phyloP scores from a whole-genome alignment of 345 rosid species.

The Acer saccharum region DNA sequence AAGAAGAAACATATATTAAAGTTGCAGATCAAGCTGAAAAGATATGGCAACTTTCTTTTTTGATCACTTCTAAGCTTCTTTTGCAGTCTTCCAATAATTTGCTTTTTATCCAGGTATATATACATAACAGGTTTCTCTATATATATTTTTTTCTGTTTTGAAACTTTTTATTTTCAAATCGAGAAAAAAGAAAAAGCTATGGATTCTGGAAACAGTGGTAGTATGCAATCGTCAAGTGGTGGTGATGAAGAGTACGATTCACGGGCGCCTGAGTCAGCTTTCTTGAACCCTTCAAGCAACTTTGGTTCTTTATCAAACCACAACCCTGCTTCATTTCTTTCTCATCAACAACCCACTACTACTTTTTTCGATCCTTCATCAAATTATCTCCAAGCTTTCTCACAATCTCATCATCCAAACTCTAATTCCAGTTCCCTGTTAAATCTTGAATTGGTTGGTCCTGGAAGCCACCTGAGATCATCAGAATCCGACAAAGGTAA shows the following conservation, averaged over 20 bases:
- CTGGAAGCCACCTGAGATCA: conserved; percentile 28
- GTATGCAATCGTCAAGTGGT: conserved; percentile 74
- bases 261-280: conserved; percentile 38
- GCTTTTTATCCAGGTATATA: background rate
- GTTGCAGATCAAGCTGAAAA: conserved; percentile 21
- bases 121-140: no score
- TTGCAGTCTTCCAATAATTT: conserved; percentile 12
- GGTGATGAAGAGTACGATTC: conserved; percentile 70
- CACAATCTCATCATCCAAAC: conserved; percentile 33
- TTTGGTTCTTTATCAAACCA: conserved; percentile 34
- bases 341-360: conserved; percentile 24
- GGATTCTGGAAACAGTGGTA: conserved; percentile 86
- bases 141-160: background rate
- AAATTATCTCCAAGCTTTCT: conserved; percentile 33
- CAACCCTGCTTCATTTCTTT: conserved; percentile 28
- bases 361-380: conserved; percentile 40
- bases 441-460: conserved; percentile 32
- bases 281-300: conserved; percentile 37
- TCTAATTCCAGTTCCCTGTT: conserved; percentile 31
- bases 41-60: conserved; percentile 14
- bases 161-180: background rate
- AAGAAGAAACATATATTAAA: no score
- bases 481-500: conserved; percentile 27
- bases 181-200: conserved; percentile 25
- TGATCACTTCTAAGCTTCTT: conserved; percentile 20